Conservation (phyloP, 106 monocot genomes). For the Posidonia australis region DNA sequence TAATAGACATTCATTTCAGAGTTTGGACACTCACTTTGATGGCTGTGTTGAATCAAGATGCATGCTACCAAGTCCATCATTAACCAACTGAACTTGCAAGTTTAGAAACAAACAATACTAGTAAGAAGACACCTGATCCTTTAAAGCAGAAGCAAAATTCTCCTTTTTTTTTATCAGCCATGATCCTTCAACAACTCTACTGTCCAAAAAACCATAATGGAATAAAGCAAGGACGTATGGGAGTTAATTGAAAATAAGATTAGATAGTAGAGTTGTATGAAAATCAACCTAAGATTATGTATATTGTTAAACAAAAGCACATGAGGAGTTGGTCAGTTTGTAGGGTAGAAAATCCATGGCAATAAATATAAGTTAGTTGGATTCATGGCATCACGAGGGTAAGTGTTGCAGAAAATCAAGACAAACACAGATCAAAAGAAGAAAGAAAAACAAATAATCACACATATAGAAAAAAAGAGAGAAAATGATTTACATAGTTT, state of each 20-base stretch:
- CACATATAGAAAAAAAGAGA: too few species aligned
- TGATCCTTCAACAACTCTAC: neutral
- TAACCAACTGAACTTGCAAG: conserved; percentile 74
- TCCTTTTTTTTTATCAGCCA: neutral
- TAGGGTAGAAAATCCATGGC: too few species aligned
- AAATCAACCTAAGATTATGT: too few species aligned
- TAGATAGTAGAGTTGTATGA: too few species aligned
- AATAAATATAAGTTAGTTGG: too few species aligned
- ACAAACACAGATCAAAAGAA: too few species aligned
- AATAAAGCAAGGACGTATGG: neutral
- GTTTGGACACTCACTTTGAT: conserved; percentile 9
- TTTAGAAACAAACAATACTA: neutral
- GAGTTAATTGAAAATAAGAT: neutral
- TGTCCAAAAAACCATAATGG: neutral
- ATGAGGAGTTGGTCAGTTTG: too few species aligned
- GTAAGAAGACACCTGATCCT: neutral
- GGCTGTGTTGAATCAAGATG: conserved; percentile 62
- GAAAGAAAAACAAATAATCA: too few species aligned
- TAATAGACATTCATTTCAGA: neutral
- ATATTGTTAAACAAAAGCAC: too few species aligned
- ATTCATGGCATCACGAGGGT: too few species aligned
- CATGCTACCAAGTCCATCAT: conserved; percentile 97
- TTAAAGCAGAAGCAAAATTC: neutral
- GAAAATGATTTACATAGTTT: too few species aligned
- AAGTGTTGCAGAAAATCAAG: too few species aligned